Evolutionary conservation across 129 eudicot genomes (phyloP), one percentile per base, ranked within the genome.

Genomic region (Heracleum sosnowskyi): DNA sequence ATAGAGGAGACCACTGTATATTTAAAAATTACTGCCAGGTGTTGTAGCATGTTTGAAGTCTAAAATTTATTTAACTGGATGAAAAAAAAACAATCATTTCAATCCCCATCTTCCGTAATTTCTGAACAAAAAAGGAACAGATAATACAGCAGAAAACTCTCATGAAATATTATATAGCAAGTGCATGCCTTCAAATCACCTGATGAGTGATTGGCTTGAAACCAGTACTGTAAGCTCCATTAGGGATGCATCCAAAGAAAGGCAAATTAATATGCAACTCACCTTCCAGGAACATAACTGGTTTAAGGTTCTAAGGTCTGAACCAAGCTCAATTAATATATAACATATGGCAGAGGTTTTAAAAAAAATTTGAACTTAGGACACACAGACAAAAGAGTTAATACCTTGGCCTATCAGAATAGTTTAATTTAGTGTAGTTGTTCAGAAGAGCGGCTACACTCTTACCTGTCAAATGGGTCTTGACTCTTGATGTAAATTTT

Each of bases 221-320:
- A 68, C 98, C 98, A 81, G 97, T 83, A 83, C 98, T 94, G 75
- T 94, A 94, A 83, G 98, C 98, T 85, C 98, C 98, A 84, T 91
- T 87, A 45, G 97, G 98, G 81, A 97, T 94, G 96, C 86, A 77
- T 73, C 64, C 49, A 85, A 37, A 63, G 31, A 51, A 78, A 77
- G 37, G 60, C 57, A 75, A 63, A 82, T 76, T 37, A 75, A 73
- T 73, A 60, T 17, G 53, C 20, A 60, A 64, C 20, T 63, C 45
- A 17, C 40, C 68, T 68, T 29, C 20, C 5, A 40, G 29, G 73
- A 41, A 12, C n/a, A 41, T 60, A 18, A 20, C 13, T 62, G 36
- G 69, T 62, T 26, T 28, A 11, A 62, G 69, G 7, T 12, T 62
- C 35, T 12, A 62, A 62, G 17, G 6, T 62, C 64, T 55, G 22